Conservation (phyloP, 2,329 filamentous ascomycete genomes). For the Penicillium sp. region DNA sequence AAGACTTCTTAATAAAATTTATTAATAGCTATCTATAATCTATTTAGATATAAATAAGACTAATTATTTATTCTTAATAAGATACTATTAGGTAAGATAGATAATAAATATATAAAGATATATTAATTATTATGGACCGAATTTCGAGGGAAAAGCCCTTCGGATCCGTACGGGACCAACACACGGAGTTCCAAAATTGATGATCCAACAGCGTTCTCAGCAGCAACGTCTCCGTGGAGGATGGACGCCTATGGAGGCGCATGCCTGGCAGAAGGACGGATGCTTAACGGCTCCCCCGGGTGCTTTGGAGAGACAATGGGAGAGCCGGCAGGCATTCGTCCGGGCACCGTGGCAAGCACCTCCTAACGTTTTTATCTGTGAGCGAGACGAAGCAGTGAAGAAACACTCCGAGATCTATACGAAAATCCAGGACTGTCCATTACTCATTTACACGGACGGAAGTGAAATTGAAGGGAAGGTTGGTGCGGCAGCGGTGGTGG, state of each 20-base stretch:
- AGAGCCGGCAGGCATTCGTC: background rate
- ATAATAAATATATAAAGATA: too few relatives aligned
- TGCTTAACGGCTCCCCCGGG: background rate
- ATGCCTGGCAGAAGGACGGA: background rate
- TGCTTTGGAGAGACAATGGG: background rate
- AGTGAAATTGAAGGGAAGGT: background rate
- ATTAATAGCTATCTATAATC: too few relatives aligned
- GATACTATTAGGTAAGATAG: too few relatives aligned
- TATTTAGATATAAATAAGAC: too few relatives aligned
- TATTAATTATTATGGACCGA: too few relatives aligned
- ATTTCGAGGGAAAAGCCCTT: constrained; percentile 1
- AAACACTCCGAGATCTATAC: too few relatives aligned
- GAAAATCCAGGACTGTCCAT: background rate
- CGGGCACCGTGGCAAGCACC: too few relatives aligned
- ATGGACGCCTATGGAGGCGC: background rate
- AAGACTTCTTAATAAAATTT: too few relatives aligned
- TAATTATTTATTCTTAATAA: too few relatives aligned
- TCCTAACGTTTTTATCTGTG: too few relatives aligned
- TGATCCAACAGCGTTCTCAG: background rate
- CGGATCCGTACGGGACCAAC: constrained; percentile 1
- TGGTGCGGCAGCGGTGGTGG: background rate
- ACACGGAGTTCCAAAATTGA: background rate
- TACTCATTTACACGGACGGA: constrained; percentile 1
- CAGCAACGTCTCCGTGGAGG: background rate
- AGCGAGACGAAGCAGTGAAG: too few relatives aligned